These are phyloP conservation scores for Rasamsonia emersonii DNA, from an alignment of 2,329 filamentous ascomycete species.

Conservation along the genomic window DNA sequence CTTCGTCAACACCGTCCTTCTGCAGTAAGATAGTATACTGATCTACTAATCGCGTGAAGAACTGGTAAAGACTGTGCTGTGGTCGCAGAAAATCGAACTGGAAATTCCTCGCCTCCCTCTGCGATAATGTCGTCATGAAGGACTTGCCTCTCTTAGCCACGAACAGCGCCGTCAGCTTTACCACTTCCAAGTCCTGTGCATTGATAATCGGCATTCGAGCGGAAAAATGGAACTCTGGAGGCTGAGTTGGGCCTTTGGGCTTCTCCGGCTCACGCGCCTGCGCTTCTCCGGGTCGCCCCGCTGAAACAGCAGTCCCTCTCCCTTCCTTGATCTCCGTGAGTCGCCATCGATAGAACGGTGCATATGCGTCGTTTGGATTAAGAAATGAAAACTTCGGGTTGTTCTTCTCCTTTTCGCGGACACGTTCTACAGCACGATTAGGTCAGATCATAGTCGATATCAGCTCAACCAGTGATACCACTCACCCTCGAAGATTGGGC, in stretches of 20 bases:
- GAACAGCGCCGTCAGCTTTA: slow-evolving; percentile 75
- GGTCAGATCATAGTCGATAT: too few species aligned
- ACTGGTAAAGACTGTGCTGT: slow-evolving; percentile 93
- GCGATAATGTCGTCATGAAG: slow-evolving; percentile 83
- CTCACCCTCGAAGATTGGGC: slow-evolving; percentile 52
- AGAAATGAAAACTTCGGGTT: slow-evolving; percentile 93
- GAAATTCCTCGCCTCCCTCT: slow-evolving; percentile 80
- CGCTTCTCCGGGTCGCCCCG: slow-evolving; percentile 61
- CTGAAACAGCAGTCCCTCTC: slow-evolving; percentile 67
- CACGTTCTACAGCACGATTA: slow-evolving; percentile 48
- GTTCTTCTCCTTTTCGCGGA: slow-evolving; percentile 72
- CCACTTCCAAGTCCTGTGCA: slow-evolving; percentile 74
- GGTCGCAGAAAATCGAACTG: slow-evolving; percentile 95
- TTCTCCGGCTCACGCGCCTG: slow-evolving; percentile 50
- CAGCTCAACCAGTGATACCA: too few species aligned
- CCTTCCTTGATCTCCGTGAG: slow-evolving; percentile 77
- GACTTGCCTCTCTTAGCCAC: slow-evolving; percentile 86
- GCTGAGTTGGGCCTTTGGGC: slow-evolving; percentile 73
- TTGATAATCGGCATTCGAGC: slow-evolving; percentile 96
- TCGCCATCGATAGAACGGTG: slow-evolving; percentile 84
- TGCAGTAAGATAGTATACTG: slow-evolving; percentile 80
- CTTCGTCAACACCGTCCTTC: slow-evolving; percentile 58
- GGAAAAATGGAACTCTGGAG: slow-evolving; percentile 83
- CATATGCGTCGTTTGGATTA: slow-evolving; percentile 69
- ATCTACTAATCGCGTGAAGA: slow-evolving; percentile 85